Conservation (phyloP, 345 rosid genomes). For the Streptanthus diversifolius region DNA sequence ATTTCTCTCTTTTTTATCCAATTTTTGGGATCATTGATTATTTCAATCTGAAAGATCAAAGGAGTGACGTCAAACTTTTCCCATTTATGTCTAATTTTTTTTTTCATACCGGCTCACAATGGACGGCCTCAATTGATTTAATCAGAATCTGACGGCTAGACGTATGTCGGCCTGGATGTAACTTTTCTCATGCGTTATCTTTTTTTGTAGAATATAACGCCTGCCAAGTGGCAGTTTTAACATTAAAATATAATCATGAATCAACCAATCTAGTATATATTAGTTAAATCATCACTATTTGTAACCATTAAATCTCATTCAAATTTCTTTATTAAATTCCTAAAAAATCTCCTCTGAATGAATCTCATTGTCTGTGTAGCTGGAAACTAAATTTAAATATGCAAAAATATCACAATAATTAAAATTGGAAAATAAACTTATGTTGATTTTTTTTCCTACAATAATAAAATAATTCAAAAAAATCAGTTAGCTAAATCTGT, state of each 20-base stretch:
- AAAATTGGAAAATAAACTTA: too few relatives aligned
- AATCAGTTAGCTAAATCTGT: too few relatives aligned
- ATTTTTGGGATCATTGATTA: neutral
- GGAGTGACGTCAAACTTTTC: neutral
- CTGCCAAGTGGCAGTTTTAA: neutral
- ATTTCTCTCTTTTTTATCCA: slow-evolving; percentile 3
- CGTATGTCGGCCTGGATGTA: neutral
- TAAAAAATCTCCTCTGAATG: neutral
- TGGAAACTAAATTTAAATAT: neutral
- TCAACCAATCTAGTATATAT: neutral
- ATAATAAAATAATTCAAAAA: too few relatives aligned
- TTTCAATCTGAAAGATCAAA: neutral
- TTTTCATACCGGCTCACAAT: neutral
- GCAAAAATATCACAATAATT: neutral
- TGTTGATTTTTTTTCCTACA: too few relatives aligned
- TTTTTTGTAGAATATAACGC: neutral
- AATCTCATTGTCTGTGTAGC: neutral
- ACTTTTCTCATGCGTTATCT: neutral
- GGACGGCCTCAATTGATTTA: slow-evolving; percentile 7
- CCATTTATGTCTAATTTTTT: neutral
- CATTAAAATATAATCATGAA: neutral
- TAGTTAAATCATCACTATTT: neutral
- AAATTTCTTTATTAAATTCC: neutral
- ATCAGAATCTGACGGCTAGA: neutral
- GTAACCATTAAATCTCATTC: neutral